A percentile compares a stretch with the other conserved stretches of the same genome.
These are phyloP conservation scores for Kurtzmaniella quercitrusa DNA, from an alignment of 1,139 yeast species.

Conservation along the genomic window DNA sequence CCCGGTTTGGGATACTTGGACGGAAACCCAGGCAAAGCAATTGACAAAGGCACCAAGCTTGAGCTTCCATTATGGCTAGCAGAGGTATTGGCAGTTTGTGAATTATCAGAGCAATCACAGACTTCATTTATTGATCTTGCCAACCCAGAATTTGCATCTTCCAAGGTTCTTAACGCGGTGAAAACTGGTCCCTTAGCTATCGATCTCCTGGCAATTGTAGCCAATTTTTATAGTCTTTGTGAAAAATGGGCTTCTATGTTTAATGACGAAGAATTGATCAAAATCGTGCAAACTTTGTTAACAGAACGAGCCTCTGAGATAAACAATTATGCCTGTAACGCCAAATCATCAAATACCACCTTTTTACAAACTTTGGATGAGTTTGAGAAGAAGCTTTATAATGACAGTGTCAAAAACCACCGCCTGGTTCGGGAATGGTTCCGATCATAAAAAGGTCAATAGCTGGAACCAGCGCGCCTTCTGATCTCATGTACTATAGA, in stretches of 20 bases:
- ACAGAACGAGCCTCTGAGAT: conserved; percentile 65
- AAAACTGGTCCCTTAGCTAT: conserved; percentile 67
- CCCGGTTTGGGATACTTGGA: conserved; percentile 89
- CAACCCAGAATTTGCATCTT: conserved; percentile 63
- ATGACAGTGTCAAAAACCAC: conserved; percentile 55
- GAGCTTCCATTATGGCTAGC: conserved; percentile 93
- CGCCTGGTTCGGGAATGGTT: conserved; percentile 65
- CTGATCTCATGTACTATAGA: neutral
- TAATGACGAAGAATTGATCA: conserved; percentile 59
- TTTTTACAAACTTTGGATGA: conserved; percentile 70
- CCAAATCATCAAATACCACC: conserved; percentile 40
- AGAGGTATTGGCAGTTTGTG: conserved; percentile 62
- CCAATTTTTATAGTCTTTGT: conserved; percentile 64
- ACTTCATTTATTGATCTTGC: conserved; percentile 64
- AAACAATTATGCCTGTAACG: conserved; percentile 65
- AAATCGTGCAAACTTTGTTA: conserved; percentile 51
- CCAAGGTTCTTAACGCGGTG: conserved; percentile 72
- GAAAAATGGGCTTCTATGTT: conserved; percentile 74
- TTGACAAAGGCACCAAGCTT: conserved; percentile 60
- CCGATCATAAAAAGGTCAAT: conserved; percentile 12
- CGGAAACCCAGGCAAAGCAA: conserved; percentile 68
- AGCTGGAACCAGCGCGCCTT: too few species aligned
- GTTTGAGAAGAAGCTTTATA: conserved; percentile 62
- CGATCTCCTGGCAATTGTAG: conserved; percentile 63
- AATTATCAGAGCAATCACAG: conserved; percentile 32